These are phyloP conservation scores for Neurospora sp. DNA, from an alignment of 495 filamentous ascomycete genomes.

Conservation along the genomic window DNA sequence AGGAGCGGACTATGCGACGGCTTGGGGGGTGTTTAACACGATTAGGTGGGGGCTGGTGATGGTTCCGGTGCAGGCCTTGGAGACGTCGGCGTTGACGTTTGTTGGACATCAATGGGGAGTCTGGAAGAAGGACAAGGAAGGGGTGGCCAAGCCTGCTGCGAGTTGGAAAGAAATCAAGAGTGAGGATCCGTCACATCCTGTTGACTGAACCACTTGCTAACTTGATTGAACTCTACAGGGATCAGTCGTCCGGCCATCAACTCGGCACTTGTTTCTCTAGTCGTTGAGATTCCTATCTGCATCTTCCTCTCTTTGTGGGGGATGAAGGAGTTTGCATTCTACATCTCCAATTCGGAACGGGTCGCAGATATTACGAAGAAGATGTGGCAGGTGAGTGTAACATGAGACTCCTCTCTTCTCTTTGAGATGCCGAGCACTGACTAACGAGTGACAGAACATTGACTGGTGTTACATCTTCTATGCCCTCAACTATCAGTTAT, in stretches of 20 bases:
- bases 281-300: conserved; percentile 52
- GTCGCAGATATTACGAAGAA: conserved; percentile 52
- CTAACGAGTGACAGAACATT: conserved; percentile 29
- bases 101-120: conserved; percentile 59
- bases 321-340: conserved; percentile 48
- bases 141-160: not conserved
- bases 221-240: not conserved
- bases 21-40: conserved; percentile 67
- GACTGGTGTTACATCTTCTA: conserved; percentile 76
- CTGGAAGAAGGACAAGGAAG: conserved; percentile 28
- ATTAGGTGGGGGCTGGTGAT: conserved; percentile 73
- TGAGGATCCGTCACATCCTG: not conserved
- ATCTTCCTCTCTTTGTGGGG: conserved; percentile 52
- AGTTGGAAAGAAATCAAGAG: not conserved
- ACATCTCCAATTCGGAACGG: conserved; percentile 40
- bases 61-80: conserved; percentile 61
- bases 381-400: conserved; percentile 46
- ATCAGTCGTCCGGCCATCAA: conserved; percentile 11
- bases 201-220: not conserved
- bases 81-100: conserved; percentile 55
- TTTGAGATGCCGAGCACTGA: not conserved
- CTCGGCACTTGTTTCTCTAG: conserved; percentile 44
- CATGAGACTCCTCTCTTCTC: not conserved
- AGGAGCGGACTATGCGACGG: conserved; percentile 56
- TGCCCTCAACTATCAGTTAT: conserved; percentile 52